A percentile compares a stretch with the other conserved stretches of the same genome.
These are phyloP conservation scores for Paecilomyces formosus DNA, from an alignment of 2,329 filamentous ascomycete species.

Conservation along the genomic window DNA sequence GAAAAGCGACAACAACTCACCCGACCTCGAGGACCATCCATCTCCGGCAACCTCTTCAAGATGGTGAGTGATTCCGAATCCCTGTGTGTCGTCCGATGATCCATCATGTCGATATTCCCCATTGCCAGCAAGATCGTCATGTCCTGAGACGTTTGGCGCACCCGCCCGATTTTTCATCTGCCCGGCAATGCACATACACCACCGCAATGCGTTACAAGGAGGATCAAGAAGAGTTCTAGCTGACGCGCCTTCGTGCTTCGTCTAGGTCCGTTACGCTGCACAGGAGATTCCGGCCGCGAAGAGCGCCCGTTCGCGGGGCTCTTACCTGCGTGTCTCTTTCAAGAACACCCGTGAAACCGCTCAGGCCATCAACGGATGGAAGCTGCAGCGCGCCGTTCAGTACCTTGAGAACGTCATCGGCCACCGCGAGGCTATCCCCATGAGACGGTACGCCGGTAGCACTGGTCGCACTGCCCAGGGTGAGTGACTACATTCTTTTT, in stretches of 20 bases:
- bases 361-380: constrained; percentile 99
- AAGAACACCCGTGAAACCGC: constrained; percentile 99
- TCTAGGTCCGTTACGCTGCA: constrained; percentile 90
- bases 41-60: constrained; percentile 38
- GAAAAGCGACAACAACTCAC: constrained; percentile 32
- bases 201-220: background rate
- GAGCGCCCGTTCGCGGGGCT: constrained; percentile 95
- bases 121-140: background rate
- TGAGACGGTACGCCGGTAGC: constrained; percentile 94
- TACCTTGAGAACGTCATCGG: constrained; percentile 98
- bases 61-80: constrained; percentile 33
- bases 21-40: constrained; percentile 36
- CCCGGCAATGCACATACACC: background rate
- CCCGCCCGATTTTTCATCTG: background rate
- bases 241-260: background rate
- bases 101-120: background rate
- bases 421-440: constrained; percentile 95
- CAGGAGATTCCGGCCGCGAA: constrained; percentile 80
- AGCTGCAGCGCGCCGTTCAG: constrained; percentile 84
- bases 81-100: background rate
- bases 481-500: constrained; percentile 49
- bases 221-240: background rate
- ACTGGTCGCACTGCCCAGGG: constrained; percentile 96
- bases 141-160: background rate
- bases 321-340: constrained; percentile 98